phyloP scores from a whole-genome alignment of 805 yeast genomes.

The Candida patagonica region DNA sequence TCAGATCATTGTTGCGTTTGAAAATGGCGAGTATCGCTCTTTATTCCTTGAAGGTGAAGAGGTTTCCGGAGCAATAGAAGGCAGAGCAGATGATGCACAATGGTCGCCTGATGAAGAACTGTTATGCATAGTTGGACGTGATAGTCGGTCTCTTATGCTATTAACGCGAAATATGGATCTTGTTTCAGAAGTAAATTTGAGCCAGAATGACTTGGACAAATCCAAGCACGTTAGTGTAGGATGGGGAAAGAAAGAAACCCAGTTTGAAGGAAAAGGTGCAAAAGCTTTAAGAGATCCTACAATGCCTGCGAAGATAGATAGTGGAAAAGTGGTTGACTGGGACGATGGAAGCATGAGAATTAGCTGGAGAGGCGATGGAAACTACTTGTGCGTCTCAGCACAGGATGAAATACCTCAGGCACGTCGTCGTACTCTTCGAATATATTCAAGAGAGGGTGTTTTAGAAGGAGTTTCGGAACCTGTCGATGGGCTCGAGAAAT shows the following conservation, averaged over 20 bases:
- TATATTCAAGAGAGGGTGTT: conserved; percentile 65
- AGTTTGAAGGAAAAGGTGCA: conserved; percentile 90
- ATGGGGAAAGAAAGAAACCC: conserved; percentile 97
- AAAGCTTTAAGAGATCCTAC: conserved; percentile 77
- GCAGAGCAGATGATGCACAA: conserved; percentile 56
- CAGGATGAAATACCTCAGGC: conserved; percentile 41
- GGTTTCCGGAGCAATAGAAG: conserved; percentile 77
- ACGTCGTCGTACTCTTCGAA: conserved; percentile 62
- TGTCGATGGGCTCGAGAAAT: conserved; percentile 67
- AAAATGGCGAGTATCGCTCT: conserved; percentile 52
- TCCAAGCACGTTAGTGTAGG: conserved; percentile 92
- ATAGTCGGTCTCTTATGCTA: conserved; percentile 43
- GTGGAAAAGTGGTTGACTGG: conserved; percentile 49
- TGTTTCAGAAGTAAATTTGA: conserved; percentile 52
- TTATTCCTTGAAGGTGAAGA: conserved; percentile 42
- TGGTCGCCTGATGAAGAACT: conserved; percentile 95
- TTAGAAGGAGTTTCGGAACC: conserved; percentile 84
- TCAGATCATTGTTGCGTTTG: conserved; percentile 56
- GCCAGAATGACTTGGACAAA: conserved; percentile 52
- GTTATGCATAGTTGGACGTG: conserved; percentile 50
- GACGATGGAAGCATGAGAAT: conserved; percentile 43
- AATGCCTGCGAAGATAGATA: conserved; percentile 59
- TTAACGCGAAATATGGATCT: conserved; percentile 75
- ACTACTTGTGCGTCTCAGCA: conserved; percentile 61
- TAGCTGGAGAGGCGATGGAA: conserved; percentile 96